phyloP scores from a whole-genome alignment of 345 rosid genomes.

The Microthlaspi erraticum region DNA sequence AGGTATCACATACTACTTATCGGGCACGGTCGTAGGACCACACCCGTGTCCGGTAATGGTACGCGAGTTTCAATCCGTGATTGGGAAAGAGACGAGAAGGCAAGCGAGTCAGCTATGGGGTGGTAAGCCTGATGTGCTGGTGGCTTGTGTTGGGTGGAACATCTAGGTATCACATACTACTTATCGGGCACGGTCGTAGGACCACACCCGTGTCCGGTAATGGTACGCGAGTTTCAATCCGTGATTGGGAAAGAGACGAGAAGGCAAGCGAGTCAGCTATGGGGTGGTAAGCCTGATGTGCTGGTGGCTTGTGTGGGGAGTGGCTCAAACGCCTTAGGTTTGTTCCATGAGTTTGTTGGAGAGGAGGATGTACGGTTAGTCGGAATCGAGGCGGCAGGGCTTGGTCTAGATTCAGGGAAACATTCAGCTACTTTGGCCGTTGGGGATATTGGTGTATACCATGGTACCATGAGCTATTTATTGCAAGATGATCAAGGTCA shows the following conservation, averaged over 20 bases:
- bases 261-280: slow-evolving; percentile 71
- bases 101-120: slow-evolving; percentile 89
- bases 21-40: slow-evolving; percentile 79
- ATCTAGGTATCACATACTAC: slow-evolving; percentile 55
- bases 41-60: slow-evolving; percentile 89
- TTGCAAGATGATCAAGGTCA: slow-evolving; percentile 85
- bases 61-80: slow-evolving; percentile 78
- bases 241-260: slow-evolving; percentile 88
- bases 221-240: slow-evolving; percentile 84
- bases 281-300: slow-evolving; percentile 91
- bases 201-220: slow-evolving; percentile 82
- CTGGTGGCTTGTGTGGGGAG: slow-evolving; percentile 83
- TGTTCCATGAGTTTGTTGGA: slow-evolving; percentile 71
- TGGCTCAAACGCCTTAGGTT: slow-evolving; percentile 85
- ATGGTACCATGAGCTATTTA: slow-evolving; percentile 82
- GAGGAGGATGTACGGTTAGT: slow-evolving; percentile 73
- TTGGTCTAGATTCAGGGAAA: slow-evolving; percentile 76
- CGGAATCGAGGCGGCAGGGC: slow-evolving; percentile 86
- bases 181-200: slow-evolving; percentile 73
- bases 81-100: slow-evolving; percentile 80
- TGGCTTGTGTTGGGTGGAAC: slow-evolving; percentile 77
- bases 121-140: slow-evolving; percentile 76
- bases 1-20: slow-evolving; percentile 53
- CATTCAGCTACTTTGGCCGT: slow-evolving; percentile 78
- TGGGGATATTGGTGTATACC: slow-evolving; percentile 84